These are phyloP conservation scores for Phylloporus sp. DNA, from an alignment of 1,284 basidiomycete species.

Conservation along the genomic window DNA sequence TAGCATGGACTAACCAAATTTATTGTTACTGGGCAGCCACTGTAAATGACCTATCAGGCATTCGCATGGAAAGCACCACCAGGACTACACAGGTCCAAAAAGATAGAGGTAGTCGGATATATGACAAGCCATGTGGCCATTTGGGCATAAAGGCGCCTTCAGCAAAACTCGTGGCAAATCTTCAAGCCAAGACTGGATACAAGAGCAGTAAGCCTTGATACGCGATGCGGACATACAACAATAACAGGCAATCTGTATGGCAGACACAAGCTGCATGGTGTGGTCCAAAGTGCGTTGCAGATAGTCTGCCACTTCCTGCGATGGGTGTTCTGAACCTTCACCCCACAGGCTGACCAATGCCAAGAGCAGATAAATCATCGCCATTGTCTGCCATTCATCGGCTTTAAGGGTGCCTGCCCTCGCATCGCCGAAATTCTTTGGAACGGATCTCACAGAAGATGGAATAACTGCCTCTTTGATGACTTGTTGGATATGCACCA, in stretches of 20 bases:
- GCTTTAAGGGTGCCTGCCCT: slow-evolving; percentile 42
- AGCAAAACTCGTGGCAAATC: not conserved
- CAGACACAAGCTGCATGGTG: slow-evolving; percentile 19
- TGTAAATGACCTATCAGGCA: not conserved
- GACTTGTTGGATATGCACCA: not conserved
- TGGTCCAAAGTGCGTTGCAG: not conserved
- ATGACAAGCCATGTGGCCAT: slow-evolving; percentile 12
- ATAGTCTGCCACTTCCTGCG: not conserved
- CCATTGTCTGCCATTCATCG: slow-evolving; percentile 41
- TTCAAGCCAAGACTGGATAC: not conserved
- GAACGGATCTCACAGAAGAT: slow-evolving; percentile 27
- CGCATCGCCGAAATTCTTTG: slow-evolving; percentile 39
- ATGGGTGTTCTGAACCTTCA: not conserved
- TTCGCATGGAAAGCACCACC: slow-evolving; percentile 14
- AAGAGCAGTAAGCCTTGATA: not conserved
- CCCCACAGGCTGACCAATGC: slow-evolving; percentile 32
- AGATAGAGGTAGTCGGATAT: slow-evolving; percentile 16
- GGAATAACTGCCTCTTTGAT: not conserved
- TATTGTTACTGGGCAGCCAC: not conserved
- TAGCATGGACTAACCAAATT: not conserved
- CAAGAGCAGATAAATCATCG: slow-evolving; percentile 41
- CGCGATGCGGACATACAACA: slow-evolving; percentile 5
- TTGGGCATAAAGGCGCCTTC: slow-evolving; percentile 4
- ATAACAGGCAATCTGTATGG: slow-evolving; percentile 18
- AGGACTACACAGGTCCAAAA: slow-evolving; percentile 18